phyloP scores from a whole-genome alignment of 2,329 filamentous ascomycete genomes.

The Ilyonectria mors-panacis region DNA sequence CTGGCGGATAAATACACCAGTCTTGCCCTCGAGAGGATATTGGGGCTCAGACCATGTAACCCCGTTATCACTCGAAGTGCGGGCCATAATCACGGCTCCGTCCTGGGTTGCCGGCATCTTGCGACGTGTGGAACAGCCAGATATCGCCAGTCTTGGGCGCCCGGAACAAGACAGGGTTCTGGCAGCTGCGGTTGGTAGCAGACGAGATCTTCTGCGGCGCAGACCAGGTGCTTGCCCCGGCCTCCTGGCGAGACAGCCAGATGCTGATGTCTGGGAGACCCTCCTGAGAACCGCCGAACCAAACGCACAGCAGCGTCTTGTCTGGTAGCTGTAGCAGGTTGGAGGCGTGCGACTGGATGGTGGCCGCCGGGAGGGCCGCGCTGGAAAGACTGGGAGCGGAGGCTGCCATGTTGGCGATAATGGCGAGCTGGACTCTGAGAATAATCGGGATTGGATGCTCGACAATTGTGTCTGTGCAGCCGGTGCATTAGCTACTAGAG shows the following conservation, averaged over 20 bases:
- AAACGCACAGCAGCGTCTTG: slow-evolving; percentile 59
- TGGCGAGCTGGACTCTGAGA: not conserved
- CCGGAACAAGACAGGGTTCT: slow-evolving; percentile 61
- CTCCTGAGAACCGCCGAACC: slow-evolving; percentile 63
- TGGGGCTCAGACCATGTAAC: slow-evolving; percentile 54
- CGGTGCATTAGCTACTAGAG: not conserved
- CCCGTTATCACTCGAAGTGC: slow-evolving; percentile 54
- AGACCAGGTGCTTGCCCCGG: slow-evolving; percentile 51
- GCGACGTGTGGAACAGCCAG: slow-evolving; percentile 62
- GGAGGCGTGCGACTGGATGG: slow-evolving; percentile 61
- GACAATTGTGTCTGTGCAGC: not conserved
- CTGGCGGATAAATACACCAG: slow-evolving; percentile 59
- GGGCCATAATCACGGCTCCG: slow-evolving; percentile 55
- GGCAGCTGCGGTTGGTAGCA: slow-evolving; percentile 58
- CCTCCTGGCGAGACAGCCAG: slow-evolving; percentile 55
- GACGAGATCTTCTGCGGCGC: slow-evolving; percentile 54
- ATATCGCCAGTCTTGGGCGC: slow-evolving; percentile 52
- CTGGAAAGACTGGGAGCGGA: slow-evolving; percentile 24
- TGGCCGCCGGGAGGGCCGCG: slow-evolving; percentile 54
- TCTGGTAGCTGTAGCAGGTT: slow-evolving; percentile 59
- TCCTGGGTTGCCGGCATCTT: slow-evolving; percentile 62
- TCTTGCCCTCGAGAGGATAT: slow-evolving; percentile 51
- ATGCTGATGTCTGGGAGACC: slow-evolving; percentile 61
- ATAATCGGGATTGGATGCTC: not conserved
- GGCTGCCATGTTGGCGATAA: not conserved